phyloP scores from a whole-genome alignment of 2,329 filamentous ascomycete species.

The Botrytis squamosa region DNA sequence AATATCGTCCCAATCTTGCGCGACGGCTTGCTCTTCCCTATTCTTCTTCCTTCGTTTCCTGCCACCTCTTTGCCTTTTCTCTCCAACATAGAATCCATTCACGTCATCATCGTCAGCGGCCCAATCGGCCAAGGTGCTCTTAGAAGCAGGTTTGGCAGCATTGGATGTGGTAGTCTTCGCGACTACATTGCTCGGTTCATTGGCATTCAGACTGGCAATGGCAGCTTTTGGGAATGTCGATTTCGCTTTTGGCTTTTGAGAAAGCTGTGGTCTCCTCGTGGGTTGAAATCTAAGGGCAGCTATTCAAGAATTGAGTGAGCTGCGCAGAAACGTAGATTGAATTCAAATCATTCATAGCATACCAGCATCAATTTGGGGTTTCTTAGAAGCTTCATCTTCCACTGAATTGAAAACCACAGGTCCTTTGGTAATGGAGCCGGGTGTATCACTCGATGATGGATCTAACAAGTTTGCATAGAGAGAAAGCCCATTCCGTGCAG shows the following conservation, averaged over 20 bases:
- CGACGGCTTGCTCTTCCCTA: conserved; percentile 59
- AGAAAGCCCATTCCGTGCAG: conserved; percentile 56
- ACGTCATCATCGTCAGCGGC: conserved; percentile 78
- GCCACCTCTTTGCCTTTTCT: conserved; percentile 70
- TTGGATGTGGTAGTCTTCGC: conserved; percentile 38
- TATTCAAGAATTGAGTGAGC: conserved; percentile 47
- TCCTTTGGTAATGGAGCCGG: conserved; percentile 68
- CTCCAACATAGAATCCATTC: conserved; percentile 58
- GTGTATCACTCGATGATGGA: conserved; percentile 50
- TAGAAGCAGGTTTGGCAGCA: conserved; percentile 48
- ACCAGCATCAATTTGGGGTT: conserved; percentile 59
- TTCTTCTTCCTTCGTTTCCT: conserved; percentile 65
- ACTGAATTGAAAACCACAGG: conserved; percentile 68
- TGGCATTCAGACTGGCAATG: conserved; percentile 31
- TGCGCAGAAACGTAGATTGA: conserved; percentile 38
- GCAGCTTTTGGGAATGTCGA: conserved; percentile 53
- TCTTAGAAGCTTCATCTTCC: conserved; percentile 53
- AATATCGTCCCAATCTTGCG: conserved; percentile 82
- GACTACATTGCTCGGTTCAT: conserved; percentile 33
- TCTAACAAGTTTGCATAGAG: conserved; percentile 85
- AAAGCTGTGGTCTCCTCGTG: conserved; percentile 72
- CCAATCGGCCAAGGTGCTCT: conserved; percentile 79
- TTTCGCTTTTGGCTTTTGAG: conserved; percentile 61
- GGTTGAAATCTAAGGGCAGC: conserved; percentile 81
- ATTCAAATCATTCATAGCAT: conserved; percentile 43